Conservation (phyloP, 305 asterid genomes). For the Lippia alba region DNA sequence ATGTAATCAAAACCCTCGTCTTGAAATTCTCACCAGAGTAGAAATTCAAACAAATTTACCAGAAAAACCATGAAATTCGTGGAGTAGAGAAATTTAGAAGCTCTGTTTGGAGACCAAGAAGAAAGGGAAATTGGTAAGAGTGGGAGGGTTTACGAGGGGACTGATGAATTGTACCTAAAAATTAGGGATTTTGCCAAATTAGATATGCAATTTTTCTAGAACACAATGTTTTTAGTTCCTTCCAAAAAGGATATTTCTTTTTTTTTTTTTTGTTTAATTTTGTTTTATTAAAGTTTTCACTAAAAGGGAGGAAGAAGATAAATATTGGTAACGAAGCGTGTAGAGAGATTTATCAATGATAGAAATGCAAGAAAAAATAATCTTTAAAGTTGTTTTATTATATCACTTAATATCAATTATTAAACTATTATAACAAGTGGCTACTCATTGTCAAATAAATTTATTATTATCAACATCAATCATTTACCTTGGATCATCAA, state of each 20-base stretch:
- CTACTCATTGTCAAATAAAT: too few relatives aligned
- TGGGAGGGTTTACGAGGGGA: too few relatives aligned
- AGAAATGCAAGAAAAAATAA: neutral
- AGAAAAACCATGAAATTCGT: neutral
- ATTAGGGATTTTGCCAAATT: conserved; percentile 34
- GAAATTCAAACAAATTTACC: conserved; percentile 9
- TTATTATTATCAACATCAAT: too few relatives aligned
- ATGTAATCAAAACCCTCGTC: conserved; percentile 25
- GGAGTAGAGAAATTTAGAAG: neutral
- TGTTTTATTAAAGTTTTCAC: neutral
- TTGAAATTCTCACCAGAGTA: neutral
- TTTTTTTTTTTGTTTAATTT: neutral
- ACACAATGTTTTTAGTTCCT: conserved; percentile 29
- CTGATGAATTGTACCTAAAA: conserved; percentile 26
- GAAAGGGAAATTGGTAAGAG: neutral
- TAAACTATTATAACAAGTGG: too few relatives aligned
- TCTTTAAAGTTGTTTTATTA: too few relatives aligned
- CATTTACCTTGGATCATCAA: too few relatives aligned
- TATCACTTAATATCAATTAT: too few relatives aligned
- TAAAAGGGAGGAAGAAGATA: neutral
- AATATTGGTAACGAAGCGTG: neutral
- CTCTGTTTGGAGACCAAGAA: conserved; percentile 24
- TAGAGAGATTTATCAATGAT: neutral
- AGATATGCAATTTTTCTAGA: conserved; percentile 27
- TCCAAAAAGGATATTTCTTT: conserved; percentile 27